Evolutionary conservation across 441 rosid genomes (phyloP).

Genomic region (Arabidopsis hybrid): DNA sequence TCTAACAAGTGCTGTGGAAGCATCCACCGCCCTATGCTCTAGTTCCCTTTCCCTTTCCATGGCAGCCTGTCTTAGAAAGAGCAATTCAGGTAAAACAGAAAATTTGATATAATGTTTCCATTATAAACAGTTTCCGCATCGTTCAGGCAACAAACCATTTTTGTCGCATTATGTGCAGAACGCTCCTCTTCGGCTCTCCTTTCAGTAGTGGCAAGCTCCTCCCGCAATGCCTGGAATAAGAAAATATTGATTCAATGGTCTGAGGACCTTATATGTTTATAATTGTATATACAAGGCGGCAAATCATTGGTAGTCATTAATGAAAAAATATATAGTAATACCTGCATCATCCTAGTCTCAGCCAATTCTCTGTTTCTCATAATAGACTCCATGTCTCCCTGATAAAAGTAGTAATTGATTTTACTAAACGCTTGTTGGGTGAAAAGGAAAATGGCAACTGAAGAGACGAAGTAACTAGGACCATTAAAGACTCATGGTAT

Average conservation of each 20-base stretch:
- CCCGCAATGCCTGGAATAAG: conserved; percentile 84
- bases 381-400: conserved; percentile 96
- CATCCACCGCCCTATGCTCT: conserved; percentile 94
- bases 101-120: conserved; percentile 13
- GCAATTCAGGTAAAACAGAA: conserved; percentile 27
- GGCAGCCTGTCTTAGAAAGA: conserved; percentile 74
- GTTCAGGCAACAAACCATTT: conserved; percentile 66
- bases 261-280: conserved; percentile 31
- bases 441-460: conserved; percentile 8
- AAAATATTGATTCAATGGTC: conserved; percentile 37
- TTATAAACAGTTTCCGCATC: conserved; percentile 3
- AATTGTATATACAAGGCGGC: conserved; percentile 7
- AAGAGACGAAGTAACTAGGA: conserved; percentile 18
- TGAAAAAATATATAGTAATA: conserved; percentile 41
- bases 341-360: conserved; percentile 99
- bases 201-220: conserved; percentile 91
- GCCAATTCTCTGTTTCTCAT: conserved; percentile 98
- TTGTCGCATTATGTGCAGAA: conserved; percentile 88
- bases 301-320: conserved; percentile 5
- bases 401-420: conserved; percentile 41
- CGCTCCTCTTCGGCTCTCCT: conserved; percentile 98
- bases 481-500: not conserved
- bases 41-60: conserved; percentile 97
- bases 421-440: conserved; percentile 15
- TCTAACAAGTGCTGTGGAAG: conserved; percentile 93